A percentile compares a stretch with the other conserved stretches of the same genome.
phyloP scores from a whole-genome alignment of 192 early-diverging fungal species.

The Ambispora gerdemannii region DNA sequence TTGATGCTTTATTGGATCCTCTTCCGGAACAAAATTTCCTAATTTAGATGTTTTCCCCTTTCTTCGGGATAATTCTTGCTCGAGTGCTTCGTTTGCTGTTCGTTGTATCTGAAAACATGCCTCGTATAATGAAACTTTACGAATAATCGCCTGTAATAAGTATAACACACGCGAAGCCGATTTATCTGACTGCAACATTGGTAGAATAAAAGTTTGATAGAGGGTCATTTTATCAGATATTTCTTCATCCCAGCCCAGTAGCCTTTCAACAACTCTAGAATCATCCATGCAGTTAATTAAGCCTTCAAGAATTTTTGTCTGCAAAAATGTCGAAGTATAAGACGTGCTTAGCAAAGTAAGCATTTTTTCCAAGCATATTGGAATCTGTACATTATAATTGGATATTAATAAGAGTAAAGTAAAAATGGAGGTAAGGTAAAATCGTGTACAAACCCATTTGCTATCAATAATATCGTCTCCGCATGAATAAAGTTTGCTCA shows the following conservation, averaged over 20 bases:
- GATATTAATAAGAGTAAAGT: background rate
- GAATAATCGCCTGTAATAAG: constrained; percentile 23
- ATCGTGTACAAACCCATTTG: constrained; percentile 19
- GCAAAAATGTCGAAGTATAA: constrained; percentile 21
- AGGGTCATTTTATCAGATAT: background rate
- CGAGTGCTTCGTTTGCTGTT: constrained; percentile 22
- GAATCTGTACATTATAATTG: background rate
- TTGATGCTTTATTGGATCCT: background rate
- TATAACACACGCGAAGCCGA: constrained; percentile 16
- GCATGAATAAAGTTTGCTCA: constrained; percentile 29
- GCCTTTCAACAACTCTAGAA: constrained; percentile 25
- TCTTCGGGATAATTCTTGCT: background rate
- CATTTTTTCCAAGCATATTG: background rate
- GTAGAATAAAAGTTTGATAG: constrained; percentile 24
- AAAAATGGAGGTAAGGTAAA: background rate
- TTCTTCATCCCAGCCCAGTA: constrained; percentile 20
- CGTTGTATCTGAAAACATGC: constrained; percentile 23
- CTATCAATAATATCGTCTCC: constrained; percentile 24
- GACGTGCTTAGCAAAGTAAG: constrained; percentile 13
- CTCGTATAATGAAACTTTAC: constrained; percentile 28
- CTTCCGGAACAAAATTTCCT: background rate
- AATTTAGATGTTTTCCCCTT: constrained; percentile 7
- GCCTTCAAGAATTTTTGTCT: constrained; percentile 14
- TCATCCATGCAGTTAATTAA: constrained; percentile 31
- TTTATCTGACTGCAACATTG: constrained; percentile 8